Evolutionary conservation across 2,329 filamentous ascomycete genomes (phyloP).

Genomic region (Davidsoniella neocaledoniae): DNA sequence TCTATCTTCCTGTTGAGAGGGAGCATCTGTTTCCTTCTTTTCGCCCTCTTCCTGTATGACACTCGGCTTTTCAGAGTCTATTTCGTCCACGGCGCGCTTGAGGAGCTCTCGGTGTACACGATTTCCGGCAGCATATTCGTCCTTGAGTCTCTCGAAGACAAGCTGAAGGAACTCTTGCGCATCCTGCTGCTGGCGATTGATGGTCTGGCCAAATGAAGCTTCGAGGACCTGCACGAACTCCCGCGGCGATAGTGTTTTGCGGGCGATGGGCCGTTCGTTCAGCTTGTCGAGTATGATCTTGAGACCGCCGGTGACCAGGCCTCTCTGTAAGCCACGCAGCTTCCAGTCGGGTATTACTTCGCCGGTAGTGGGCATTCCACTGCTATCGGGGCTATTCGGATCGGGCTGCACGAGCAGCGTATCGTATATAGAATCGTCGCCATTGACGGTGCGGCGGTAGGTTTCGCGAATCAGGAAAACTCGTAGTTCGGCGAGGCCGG

Average conservation of each 20-base stretch:
- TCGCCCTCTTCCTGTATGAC: slow-evolving; percentile 13
- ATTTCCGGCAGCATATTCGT: slow-evolving; percentile 80
- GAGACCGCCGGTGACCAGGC: slow-evolving; percentile 67
- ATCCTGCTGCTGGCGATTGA: slow-evolving; percentile 90
- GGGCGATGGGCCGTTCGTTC: slow-evolving; percentile 85
- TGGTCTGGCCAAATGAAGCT: slow-evolving; percentile 70
- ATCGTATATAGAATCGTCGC: slow-evolving; percentile 51
- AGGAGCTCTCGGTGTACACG: slow-evolving; percentile 31
- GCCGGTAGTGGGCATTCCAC: not conserved
- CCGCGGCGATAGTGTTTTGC: slow-evolving; percentile 82
- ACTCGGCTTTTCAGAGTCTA: slow-evolving; percentile 7
- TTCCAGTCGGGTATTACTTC: slow-evolving; percentile 37
- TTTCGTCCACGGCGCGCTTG: not conserved
- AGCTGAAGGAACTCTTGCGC: slow-evolving; percentile 95
- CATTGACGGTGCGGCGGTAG: slow-evolving; percentile 67
- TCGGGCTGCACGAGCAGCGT: slow-evolving; percentile 35
- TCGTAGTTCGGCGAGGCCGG: slow-evolving; percentile 75
- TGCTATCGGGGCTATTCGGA: slow-evolving; percentile 13
- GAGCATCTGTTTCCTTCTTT: slow-evolving; percentile 11
- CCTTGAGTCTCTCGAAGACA: slow-evolving; percentile 76
- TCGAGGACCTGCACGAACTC: slow-evolving; percentile 73
- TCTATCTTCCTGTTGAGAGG: not conserved
- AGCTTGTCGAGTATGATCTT: slow-evolving; percentile 86
- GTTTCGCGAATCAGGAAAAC: slow-evolving; percentile 85
- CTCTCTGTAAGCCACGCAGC: slow-evolving; percentile 54